Conservation (phyloP, 495 filamentous ascomycete genomes). For the Lineolata rhizophorae region DNA sequence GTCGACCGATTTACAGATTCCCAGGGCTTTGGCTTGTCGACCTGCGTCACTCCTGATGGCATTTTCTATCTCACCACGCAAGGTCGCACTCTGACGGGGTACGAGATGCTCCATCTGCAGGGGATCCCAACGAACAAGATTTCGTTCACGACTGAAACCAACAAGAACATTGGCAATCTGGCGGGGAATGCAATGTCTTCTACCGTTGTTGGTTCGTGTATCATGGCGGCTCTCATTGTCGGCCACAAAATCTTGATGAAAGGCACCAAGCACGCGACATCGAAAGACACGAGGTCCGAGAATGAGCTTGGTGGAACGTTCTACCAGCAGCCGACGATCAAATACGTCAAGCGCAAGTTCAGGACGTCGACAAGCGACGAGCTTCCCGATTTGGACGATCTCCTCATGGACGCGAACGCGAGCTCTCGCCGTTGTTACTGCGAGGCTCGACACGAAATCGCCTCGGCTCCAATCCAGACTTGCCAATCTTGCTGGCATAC, state of each 20-base stretch:
- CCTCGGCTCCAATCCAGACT: background rate
- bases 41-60: slow-evolving; percentile 51
- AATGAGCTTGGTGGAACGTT: too few species aligned
- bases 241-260: slow-evolving; percentile 15
- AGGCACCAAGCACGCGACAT: too few species aligned
- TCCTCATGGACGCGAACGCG: background rate
- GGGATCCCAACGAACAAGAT: slow-evolving; percentile 44
- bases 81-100: slow-evolving; percentile 39
- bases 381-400: background rate
- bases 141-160: slow-evolving; percentile 37
- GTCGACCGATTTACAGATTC: slow-evolving; percentile 33
- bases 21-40: slow-evolving; percentile 32
- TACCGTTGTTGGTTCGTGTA: slow-evolving; percentile 44
- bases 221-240: slow-evolving; percentile 30
- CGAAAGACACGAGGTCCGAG: too few species aligned
- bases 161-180: slow-evolving; percentile 44
- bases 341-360: too few species aligned
- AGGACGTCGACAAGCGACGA: too few species aligned
- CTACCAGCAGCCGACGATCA: too few species aligned
- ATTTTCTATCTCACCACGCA: slow-evolving; percentile 38
- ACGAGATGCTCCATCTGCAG: slow-evolving; percentile 47
- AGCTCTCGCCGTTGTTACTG: background rate
- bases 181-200: slow-evolving; percentile 74
- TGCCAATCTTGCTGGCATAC: background rate
- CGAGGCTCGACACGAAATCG: background rate